phyloP scores from a whole-genome alignment of 768 basidiomycete genomes.

The Collybiopsis confluens region DNA sequence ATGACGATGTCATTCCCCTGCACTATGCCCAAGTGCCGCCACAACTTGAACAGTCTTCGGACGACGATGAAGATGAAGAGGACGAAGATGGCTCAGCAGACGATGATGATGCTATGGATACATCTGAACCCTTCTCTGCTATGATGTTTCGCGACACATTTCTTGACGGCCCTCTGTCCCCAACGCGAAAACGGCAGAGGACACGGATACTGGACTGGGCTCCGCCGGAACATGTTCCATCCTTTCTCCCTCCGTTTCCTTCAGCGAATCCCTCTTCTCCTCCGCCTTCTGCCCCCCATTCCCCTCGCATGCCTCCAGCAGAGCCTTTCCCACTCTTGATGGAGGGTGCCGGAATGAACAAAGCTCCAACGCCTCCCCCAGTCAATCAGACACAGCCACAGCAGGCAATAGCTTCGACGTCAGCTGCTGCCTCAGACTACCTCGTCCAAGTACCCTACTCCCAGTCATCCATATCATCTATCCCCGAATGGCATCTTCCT shows the following conservation, averaged over 20 bases:
- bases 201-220: conserved; percentile 52
- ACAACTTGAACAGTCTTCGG: conserved; percentile 12
- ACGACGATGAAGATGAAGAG: conserved; percentile 20
- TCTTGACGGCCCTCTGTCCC: conserved; percentile 53
- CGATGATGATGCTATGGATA: conserved; percentile 12
- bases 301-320: conserved; percentile 33
- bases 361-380: conserved; percentile 28
- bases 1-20: conserved; percentile 53
- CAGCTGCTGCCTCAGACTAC: conserved; percentile 59
- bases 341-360: conserved; percentile 31
- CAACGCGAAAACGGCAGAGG: conserved; percentile 54
- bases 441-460: conserved; percentile 69
- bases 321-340: conserved; percentile 26
- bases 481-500: conserved; percentile 70
- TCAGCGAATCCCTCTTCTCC: conserved; percentile 19
- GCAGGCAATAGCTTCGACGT: conserved; percentile 37
- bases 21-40: conserved; percentile 32
- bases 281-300: conserved; percentile 25
- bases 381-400: conserved; percentile 14
- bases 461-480: conserved; percentile 62
- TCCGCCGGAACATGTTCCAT: conserved; percentile 60
- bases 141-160: conserved; percentile 51
- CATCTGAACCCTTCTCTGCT: conserved; percentile 20
- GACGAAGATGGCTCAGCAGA: conserved; percentile 15
- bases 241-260: conserved; percentile 69